phyloP scores from a whole-genome alignment of 139 green algal genomes.

The Micractinium conductrix region DNA sequence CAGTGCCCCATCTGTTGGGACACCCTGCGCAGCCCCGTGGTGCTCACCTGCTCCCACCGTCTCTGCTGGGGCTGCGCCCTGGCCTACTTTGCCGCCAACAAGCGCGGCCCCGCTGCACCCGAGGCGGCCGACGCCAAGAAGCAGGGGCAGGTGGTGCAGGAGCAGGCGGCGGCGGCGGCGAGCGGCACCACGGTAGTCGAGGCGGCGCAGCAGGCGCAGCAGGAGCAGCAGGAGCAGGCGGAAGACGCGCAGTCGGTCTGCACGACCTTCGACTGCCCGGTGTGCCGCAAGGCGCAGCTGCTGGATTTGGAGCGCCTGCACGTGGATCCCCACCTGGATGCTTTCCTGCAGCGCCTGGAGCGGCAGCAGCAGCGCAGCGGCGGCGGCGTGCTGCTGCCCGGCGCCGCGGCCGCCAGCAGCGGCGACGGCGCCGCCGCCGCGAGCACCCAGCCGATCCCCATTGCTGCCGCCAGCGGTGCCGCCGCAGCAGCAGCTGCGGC shows the following conservation, averaged over 20 bases:
- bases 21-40: constrained; percentile 74
- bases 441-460: constrained; percentile 13
- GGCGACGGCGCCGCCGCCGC: neutral
- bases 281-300: constrained; percentile 79
- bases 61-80: constrained; percentile 92
- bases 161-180: neutral
- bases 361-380: constrained; percentile 10
- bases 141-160: neutral
- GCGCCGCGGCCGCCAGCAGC: neutral
- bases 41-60: constrained; percentile 86
- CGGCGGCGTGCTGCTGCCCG: neutral
- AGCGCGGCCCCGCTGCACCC: neutral
- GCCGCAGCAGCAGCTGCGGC: neutral
- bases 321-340: constrained; percentile 72
- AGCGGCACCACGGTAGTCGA: neutral
- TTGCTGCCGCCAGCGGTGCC: neutral
- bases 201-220: neutral
- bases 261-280: constrained; percentile 68
- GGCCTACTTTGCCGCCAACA: constrained; percentile 26
- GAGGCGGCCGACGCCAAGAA: neutral
- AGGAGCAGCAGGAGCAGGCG: neutral
- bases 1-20: constrained; percentile 86
- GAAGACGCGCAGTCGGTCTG: constrained; percentile 16
- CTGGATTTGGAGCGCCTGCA: constrained; percentile 80
- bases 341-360: constrained; percentile 71